These are phyloP conservation scores for Casuarina glauca DNA, from an alignment of 306 rosid species.

Conservation along the genomic window DNA sequence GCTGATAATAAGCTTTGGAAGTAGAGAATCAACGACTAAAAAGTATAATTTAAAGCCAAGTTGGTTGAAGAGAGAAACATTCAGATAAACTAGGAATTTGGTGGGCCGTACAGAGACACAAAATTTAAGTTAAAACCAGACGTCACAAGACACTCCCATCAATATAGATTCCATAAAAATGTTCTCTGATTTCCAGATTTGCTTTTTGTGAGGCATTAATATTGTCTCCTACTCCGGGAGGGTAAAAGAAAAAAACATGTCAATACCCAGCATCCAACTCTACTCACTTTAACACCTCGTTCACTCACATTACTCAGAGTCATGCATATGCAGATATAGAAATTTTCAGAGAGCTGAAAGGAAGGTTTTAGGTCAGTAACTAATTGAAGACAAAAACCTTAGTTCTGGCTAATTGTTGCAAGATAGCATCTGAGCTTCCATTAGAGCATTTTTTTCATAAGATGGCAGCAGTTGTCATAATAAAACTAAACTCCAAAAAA, in stretches of 20 bases:
- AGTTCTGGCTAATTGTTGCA: background rate
- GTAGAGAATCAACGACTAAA: too few species aligned
- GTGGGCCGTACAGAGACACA: background rate
- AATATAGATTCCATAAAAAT: background rate
- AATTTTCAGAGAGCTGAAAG: background rate
- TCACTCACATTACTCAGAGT: background rate
- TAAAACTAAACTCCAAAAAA: constrained; percentile 16
- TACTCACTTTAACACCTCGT: background rate
- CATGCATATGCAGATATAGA: background rate
- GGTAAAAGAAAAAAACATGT: background rate
- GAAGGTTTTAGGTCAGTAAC: background rate
- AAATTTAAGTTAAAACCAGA: background rate
- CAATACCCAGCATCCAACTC: background rate
- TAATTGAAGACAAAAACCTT: background rate
- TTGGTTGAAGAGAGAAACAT: background rate
- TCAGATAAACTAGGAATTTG: background rate
- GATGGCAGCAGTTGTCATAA: background rate
- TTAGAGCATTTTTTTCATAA: background rate
- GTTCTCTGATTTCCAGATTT: background rate
- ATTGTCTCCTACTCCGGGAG: background rate
- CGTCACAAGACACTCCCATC: background rate
- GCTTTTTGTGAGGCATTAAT: background rate
- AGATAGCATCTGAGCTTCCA: background rate
- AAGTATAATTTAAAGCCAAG: background rate
- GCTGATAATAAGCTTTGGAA: too few species aligned